Conservation (phyloP, 2,329 filamentous ascomycete species). For the Fusarium sp. region DNA sequence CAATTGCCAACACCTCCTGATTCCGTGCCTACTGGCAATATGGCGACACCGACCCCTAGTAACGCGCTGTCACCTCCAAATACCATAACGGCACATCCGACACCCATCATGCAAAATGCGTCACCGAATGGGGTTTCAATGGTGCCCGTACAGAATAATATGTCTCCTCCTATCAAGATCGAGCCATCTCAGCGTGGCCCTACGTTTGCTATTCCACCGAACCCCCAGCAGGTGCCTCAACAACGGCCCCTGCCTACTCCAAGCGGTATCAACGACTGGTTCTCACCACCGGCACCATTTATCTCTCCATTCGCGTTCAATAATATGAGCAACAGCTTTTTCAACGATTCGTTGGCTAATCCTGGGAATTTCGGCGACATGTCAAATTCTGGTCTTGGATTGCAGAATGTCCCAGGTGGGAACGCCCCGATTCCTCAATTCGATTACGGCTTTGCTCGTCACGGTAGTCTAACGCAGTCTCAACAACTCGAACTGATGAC, state of each 20-base stretch:
- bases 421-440: conserved; percentile 45
- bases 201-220: conserved; percentile 56
- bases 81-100: conserved; percentile 49
- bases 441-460: conserved; percentile 60
- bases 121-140: conserved; percentile 43
- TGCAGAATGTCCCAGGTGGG: conserved; percentile 49
- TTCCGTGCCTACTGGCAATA: conserved; percentile 50
- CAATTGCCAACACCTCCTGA: conserved; percentile 60
- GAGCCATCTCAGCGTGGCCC: conserved; percentile 44
- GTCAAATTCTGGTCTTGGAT: conserved; percentile 48
- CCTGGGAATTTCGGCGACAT: conserved; percentile 48
- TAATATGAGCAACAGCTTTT: conserved; percentile 56
- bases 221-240: conserved; percentile 54
- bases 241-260: conserved; percentile 58
- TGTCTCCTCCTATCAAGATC: conserved; percentile 50
- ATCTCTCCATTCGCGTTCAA: conserved; percentile 65
- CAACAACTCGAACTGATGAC: conserved; percentile 88
- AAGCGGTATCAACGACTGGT: conserved; percentile 63
- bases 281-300: conserved; percentile 63
- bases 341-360: conserved; percentile 52
- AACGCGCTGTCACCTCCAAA: conserved; percentile 54
- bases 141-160: conserved; percentile 44
- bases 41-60: conserved; percentile 49
- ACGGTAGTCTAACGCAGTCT: conserved; percentile 79
- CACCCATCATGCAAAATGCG: conserved; percentile 46